Conservation (phyloP, 2,329 filamentous ascomycete genomes). For the Fusarium acutatum region DNA sequence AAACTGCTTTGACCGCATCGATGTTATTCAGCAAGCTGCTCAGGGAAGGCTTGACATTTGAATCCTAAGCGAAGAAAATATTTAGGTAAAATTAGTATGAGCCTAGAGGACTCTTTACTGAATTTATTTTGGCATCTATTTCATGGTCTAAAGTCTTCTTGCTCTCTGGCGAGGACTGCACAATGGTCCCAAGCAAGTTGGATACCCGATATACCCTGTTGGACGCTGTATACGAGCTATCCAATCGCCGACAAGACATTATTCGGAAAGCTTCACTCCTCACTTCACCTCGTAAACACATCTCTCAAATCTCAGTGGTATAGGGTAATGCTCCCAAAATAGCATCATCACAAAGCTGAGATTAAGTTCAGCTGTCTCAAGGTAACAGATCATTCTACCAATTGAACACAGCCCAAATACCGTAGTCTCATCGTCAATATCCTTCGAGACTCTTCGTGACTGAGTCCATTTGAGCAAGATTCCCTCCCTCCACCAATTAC, state of each 20-base stretch:
- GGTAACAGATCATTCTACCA: not conserved
- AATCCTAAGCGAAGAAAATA: not conserved
- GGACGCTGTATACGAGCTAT: not conserved
- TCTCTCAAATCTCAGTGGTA: not conserved
- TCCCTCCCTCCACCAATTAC: slow-evolving; percentile 24
- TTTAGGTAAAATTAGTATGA: rapidly evolving
- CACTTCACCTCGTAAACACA: not conserved
- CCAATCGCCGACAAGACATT: not conserved
- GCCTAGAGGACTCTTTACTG: not conserved
- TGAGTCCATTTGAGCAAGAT: slow-evolving; percentile 40
- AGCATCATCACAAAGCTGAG: not conserved
- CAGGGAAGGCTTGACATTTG: not conserved
- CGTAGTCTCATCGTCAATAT: not conserved
- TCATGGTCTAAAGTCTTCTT: not conserved
- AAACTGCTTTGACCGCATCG: not conserved
- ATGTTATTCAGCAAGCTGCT: not conserved
- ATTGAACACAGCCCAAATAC: not conserved
- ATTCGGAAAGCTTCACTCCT: not conserved
- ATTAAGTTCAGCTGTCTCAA: not conserved
- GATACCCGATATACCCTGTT: not conserved
- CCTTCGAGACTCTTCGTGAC: not conserved
- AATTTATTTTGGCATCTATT: not conserved
- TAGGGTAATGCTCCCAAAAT: not conserved
- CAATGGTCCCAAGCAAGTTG: not conserved
- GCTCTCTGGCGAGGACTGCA: no score